Conservation (phyloP, 768 basidiomycete species). For the Clitopilus passeckerianus region DNA sequence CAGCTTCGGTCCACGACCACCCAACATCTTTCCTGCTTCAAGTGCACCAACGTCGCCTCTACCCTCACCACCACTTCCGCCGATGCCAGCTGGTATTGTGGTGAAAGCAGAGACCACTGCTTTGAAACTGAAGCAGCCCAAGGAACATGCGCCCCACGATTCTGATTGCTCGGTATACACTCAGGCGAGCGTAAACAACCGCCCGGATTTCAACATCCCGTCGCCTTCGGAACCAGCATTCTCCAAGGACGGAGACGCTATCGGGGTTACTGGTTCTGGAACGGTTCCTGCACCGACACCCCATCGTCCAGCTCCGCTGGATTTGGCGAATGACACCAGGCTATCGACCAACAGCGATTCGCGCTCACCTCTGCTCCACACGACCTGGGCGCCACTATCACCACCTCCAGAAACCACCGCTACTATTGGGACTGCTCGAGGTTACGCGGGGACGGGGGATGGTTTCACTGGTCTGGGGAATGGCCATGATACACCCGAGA, state of each 20-base stretch:
- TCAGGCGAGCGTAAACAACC: slow-evolving; percentile 21
- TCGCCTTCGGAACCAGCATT: not conserved
- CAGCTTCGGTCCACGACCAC: slow-evolving; percentile 5
- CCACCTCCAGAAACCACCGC: slow-evolving; percentile 16
- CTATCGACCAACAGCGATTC: slow-evolving; percentile 4
- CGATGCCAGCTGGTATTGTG: not conserved
- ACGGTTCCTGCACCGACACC: not conserved
- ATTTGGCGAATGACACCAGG: slow-evolving; percentile 7
- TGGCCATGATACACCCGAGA: not conserved
- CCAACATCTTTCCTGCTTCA: not conserved
- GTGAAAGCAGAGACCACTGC: not conserved
- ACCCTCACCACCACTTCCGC: not conserved
- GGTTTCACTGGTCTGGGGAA: not conserved
- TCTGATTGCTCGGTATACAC: slow-evolving; percentile 29
- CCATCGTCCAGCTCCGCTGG: slow-evolving; percentile 25
- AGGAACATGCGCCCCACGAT: slow-evolving; percentile 1
- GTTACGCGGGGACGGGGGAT: slow-evolving; percentile 6
- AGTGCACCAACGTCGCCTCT: not conserved
- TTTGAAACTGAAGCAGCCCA: too few species aligned
- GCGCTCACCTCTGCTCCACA: slow-evolving; percentile 32
- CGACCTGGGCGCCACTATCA: slow-evolving; percentile 30
- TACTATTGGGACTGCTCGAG: slow-evolving; percentile 11
- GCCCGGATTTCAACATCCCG: slow-evolving; percentile 1
- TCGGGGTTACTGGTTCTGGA: not conserved
- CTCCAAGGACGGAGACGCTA: not conserved